These are phyloP conservation scores for Kregervanrija fluxuum DNA, from an alignment of 805 yeast genomes.

Conservation along the genomic window DNA sequence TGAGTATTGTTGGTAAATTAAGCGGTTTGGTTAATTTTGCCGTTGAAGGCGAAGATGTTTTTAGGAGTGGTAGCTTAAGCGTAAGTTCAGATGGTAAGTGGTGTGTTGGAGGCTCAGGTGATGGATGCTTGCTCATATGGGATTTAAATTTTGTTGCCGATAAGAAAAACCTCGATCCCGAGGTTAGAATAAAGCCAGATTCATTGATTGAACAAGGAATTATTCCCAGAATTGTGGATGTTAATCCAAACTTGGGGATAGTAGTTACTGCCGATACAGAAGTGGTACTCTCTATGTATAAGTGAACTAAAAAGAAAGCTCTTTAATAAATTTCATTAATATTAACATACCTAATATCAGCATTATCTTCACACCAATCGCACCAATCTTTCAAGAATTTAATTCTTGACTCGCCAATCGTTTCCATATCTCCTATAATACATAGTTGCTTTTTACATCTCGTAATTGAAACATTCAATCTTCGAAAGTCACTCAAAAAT, in stretches of 20 bases:
- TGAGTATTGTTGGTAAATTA: conserved; percentile 25
- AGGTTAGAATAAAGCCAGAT: conserved; percentile 1
- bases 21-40: conserved; percentile 39
- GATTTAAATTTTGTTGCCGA: conserved; percentile 24
- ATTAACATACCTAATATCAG: conserved; percentile 65
- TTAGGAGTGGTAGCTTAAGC: conserved; percentile 50
- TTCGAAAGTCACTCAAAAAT: conserved; percentile 66
- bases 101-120: conserved; percentile 54
- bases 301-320: conserved; percentile 10
- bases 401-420: conserved; percentile 39
- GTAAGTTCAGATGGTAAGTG: conserved; percentile 63
- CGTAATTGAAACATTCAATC: conserved; percentile 91
- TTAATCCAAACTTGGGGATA: conserved; percentile 54
- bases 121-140: conserved; percentile 48
- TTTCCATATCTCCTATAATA: conserved; percentile 80
- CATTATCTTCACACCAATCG: conserved; percentile 57
- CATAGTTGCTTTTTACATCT: conserved; percentile 81
- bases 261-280: conserved; percentile 61
- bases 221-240: conserved; percentile 44
- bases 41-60: conserved; percentile 18
- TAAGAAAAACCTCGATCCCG: conserved; percentile 3
- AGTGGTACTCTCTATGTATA: conserved; percentile 33
- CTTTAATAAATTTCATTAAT: conserved; percentile 22
- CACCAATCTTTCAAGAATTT: conserved; percentile 60
- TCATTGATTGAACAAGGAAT: conserved; percentile 5